These are phyloP conservation scores for Eimeria acervulina DNA, from an alignment of 169 alveolate genomes.

Conservation along the genomic window DNA sequence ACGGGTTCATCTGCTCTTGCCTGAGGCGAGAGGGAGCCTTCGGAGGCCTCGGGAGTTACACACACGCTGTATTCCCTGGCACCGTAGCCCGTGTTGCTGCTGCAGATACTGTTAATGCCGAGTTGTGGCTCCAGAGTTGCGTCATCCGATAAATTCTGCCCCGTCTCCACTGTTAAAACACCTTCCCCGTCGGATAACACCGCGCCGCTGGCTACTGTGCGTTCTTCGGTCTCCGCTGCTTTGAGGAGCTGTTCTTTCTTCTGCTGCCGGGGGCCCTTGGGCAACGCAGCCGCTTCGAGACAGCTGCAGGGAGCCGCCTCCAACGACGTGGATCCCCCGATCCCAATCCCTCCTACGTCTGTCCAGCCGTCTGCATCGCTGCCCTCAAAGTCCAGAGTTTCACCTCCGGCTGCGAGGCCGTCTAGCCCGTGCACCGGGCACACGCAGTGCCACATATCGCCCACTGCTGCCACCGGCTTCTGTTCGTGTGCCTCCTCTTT, in stretches of 20 bases:
- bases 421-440: conserved; percentile 47
- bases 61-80: not conserved
- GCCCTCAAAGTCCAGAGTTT: not conserved
- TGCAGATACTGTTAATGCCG: not conserved
- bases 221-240: not conserved
- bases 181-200: not conserved
- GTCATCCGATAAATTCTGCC: not conserved
- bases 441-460: conserved; percentile 25
- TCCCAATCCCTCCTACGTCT: conserved; percentile 1
- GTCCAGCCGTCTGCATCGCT: conserved; percentile 43
- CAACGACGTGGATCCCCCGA: not conserved
- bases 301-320: not conserved
- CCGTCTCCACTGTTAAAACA: not conserved
- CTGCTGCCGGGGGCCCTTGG: not conserved
- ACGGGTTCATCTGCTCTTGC: not conserved
- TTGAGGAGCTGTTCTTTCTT: not conserved
- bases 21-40: not conserved
- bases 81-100: not conserved
- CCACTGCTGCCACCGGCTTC: not conserved
- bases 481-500: not conserved
- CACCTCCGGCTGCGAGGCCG: not conserved
- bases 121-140: not conserved
- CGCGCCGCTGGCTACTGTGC: not conserved
- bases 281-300: not conserved
- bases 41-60: not conserved